Evolutionary conservation across 306 rosid genomes (phyloP).

Genomic region (Fragaria vesca): DNA sequence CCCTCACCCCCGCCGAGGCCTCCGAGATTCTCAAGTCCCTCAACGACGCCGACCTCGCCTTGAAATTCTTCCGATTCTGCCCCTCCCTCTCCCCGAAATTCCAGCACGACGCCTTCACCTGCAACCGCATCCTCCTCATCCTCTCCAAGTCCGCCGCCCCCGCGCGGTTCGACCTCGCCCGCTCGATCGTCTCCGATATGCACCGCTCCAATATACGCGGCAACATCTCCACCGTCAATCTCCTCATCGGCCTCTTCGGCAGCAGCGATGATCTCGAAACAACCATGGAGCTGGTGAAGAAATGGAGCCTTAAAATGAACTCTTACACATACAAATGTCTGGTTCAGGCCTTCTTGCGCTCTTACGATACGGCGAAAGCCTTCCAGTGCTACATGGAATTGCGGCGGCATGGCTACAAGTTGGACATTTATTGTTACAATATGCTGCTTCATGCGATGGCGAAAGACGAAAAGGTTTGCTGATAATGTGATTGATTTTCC

Average conservation of each 20-base stretch:
- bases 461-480: constrained; percentile 62
- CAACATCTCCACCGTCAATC: constrained; percentile 77
- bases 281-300: constrained; percentile 56
- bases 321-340: constrained; percentile 82
- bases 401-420: constrained; percentile 48
- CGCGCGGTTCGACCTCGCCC: constrained; percentile 49
- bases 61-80: constrained; percentile 70
- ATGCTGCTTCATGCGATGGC: constrained; percentile 85
- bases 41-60: constrained; percentile 59
- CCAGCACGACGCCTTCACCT: constrained; percentile 72
- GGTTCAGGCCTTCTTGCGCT: constrained; percentile 81
- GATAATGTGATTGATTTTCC: not conserved
- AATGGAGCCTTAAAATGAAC: constrained; percentile 70
- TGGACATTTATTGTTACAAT: constrained; percentile 73
- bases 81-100: constrained; percentile 61
- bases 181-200: constrained; percentile 56
- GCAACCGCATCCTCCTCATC: constrained; percentile 74
- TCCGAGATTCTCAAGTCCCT: constrained; percentile 82
- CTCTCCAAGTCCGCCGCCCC: constrained; percentile 70
- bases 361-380: constrained; percentile 47
- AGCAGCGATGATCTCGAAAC: constrained; percentile 45
- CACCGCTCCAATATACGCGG: constrained; percentile 46
- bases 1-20: constrained; percentile 70
- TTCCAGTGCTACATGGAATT: constrained; percentile 54
- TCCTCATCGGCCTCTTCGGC: constrained; percentile 66